Evolutionary conservation across 1,139 yeast genomes (phyloP).

Genomic region (Saccharomyces uvarum): DNA sequence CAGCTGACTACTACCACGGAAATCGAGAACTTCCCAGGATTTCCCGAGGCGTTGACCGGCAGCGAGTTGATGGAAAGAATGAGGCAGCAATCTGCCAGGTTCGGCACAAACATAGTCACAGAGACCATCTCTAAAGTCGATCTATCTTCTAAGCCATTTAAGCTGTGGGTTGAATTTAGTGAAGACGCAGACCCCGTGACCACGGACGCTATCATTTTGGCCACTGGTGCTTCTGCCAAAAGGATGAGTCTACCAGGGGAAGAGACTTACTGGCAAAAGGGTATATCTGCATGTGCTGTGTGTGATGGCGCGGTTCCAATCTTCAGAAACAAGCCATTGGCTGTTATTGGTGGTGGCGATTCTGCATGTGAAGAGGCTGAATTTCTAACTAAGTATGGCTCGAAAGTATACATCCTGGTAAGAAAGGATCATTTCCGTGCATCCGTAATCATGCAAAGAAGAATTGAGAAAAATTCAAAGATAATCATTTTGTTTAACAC

Average conservation of each 20-base stretch:
- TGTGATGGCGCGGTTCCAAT: constrained; percentile 99
- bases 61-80: constrained; percentile 83
- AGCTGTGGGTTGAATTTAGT: constrained; percentile 91
- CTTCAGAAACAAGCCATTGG: constrained; percentile 94
- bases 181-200: constrained; percentile 85
- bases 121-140: constrained; percentile 93
- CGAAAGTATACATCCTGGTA: constrained; percentile 85
- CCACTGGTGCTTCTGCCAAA: constrained; percentile 97
- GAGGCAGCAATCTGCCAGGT: constrained; percentile 78
- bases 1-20: constrained; percentile 97
- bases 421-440: constrained; percentile 94
- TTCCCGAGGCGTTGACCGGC: constrained; percentile 88
- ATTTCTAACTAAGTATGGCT: constrained; percentile 91
- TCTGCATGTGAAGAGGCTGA: constrained; percentile 98
- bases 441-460: constrained; percentile 93
- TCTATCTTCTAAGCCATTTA: constrained; percentile 78
- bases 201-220: constrained; percentile 83
- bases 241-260: constrained; percentile 93
- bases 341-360: constrained; percentile 97
- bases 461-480: constrained; percentile 76
- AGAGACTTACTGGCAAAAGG: constrained; percentile 96
- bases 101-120: constrained; percentile 89
- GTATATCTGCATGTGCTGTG: constrained; percentile 98
- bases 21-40: constrained; percentile 95
- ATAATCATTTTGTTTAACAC: constrained; percentile 86